Percentiles rank a stretch among this genome's conserved stretches.
Evolutionary conservation across 2,329 filamentous ascomycete genomes (phyloP).

Genomic region (Verticillium alfalfae): DNA sequence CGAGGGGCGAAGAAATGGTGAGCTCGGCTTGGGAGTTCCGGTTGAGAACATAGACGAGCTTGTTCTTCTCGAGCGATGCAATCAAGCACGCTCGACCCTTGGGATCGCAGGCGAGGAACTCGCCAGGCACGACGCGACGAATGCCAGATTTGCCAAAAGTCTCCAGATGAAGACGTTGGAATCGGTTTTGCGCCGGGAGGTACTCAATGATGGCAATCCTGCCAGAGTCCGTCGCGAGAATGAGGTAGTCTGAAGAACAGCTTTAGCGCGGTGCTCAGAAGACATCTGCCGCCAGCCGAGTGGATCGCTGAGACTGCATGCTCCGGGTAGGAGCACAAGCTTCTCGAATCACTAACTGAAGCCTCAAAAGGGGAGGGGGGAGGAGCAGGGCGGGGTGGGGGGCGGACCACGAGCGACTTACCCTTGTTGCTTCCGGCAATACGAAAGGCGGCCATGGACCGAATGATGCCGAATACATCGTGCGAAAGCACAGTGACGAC

Average conservation of each 20-base stretch:
- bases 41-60: slow-evolving; percentile 97
- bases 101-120: slow-evolving; percentile 92
- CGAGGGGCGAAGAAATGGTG: slow-evolving; percentile 93
- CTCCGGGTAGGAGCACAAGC: slow-evolving; percentile 7
- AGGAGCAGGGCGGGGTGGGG: slow-evolving; percentile 6
- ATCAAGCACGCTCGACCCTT: slow-evolving; percentile 94
- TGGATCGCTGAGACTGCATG: neutral
- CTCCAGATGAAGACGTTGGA: slow-evolving; percentile 86
- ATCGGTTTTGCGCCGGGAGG: slow-evolving; percentile 76
- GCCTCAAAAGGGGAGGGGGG: slow-evolving; percentile 28
- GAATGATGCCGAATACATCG: slow-evolving; percentile 93
- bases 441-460: slow-evolving; percentile 81
- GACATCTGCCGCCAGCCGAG: neutral
- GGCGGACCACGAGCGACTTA: slow-evolving; percentile 46
- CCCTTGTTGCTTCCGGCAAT: slow-evolving; percentile 93
- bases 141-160: slow-evolving; percentile 98
- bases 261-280: slow-evolving; percentile 1
- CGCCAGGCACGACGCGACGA: slow-evolving; percentile 86
- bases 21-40: slow-evolving; percentile 90
- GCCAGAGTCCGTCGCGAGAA: slow-evolving; percentile 91
- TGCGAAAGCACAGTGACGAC: slow-evolving; percentile 83
- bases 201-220: slow-evolving; percentile 94
- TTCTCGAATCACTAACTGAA: slow-evolving; percentile 62
- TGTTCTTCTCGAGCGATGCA: slow-evolving; percentile 96
- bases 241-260: slow-evolving; percentile 75